phyloP scores from a whole-genome alignment of 208 protist genomes.

The Leishmania tarentolae region DNA sequence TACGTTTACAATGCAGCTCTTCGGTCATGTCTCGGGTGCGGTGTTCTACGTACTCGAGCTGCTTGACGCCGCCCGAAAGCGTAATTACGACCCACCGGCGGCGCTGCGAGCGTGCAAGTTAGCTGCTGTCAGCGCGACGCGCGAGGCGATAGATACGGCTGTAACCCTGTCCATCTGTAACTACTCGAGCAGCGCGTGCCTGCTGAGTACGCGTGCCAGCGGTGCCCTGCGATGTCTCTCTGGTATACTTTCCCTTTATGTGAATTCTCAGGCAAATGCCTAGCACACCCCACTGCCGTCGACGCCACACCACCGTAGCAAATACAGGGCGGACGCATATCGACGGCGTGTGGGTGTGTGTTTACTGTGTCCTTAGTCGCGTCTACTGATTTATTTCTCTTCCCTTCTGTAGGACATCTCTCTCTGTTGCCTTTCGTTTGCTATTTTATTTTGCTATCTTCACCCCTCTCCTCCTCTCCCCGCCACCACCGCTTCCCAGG shows the following conservation, averaged over 20 bases:
- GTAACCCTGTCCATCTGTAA: constrained; percentile 27
- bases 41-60: constrained; percentile 48
- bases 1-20: constrained; percentile 5
- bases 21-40: constrained; percentile 43
- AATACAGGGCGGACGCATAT: not conserved
- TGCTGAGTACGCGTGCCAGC: constrained; percentile 8
- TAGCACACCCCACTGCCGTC: not conserved
- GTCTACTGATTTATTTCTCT: not conserved
- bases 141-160: constrained; percentile 43
- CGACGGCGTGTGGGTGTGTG: not conserved
- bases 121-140: constrained; percentile 24
- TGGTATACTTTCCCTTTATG: constrained; percentile 38
- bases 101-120: constrained; percentile 32
- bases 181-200: constrained; percentile 4
- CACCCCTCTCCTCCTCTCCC: not conserved
- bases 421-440: not conserved
- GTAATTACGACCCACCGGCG: constrained; percentile 45
- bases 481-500: not conserved
- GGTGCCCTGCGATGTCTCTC: constrained; percentile 46
- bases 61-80: constrained; percentile 33
- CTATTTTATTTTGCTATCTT: too few relatives aligned
- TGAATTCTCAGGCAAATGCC: constrained; percentile 34
- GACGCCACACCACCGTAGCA: not conserved
- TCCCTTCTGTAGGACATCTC: not conserved
- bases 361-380: not conserved